These are phyloP conservation scores for Neoboletus subvelutipes DNA, from an alignment of 768 basidiomycete species.

Conservation along the genomic window DNA sequence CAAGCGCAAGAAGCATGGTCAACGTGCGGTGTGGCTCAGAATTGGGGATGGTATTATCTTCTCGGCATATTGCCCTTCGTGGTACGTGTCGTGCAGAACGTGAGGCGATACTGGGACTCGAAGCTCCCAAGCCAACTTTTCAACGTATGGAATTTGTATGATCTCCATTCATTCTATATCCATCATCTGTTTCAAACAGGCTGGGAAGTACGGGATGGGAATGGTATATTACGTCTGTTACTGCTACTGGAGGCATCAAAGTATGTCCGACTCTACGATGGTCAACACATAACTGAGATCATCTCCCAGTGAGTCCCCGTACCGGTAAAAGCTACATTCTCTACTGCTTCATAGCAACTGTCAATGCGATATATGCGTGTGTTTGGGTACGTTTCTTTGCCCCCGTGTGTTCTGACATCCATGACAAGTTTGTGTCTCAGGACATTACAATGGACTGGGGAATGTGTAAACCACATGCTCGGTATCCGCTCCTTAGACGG, in stretches of 20 bases:
- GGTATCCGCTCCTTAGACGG: conserved; percentile 61
- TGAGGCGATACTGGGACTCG: conserved; percentile 86
- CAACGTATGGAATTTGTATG: conserved; percentile 57
- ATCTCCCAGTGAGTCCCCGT: conserved; percentile 29
- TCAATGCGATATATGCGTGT: conserved; percentile 68
- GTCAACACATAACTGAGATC: not conserved
- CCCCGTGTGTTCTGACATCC: not conserved
- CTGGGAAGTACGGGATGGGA: conserved; percentile 76
- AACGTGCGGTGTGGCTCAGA: conserved; percentile 38
- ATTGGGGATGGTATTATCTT: conserved; percentile 64
- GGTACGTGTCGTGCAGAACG: conserved; percentile 79
- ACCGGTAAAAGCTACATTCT: conserved; percentile 56
- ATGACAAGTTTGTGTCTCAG: conserved; percentile 37
- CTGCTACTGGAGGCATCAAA: conserved; percentile 73
- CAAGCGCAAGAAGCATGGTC: conserved; percentile 48
- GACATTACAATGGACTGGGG: conserved; percentile 94
- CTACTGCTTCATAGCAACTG: conserved; percentile 63
- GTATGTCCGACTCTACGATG: conserved; percentile 29
- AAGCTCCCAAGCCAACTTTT: conserved; percentile 73
- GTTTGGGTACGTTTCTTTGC: conserved; percentile 66
- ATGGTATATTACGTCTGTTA: conserved; percentile 68
- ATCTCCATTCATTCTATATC: not conserved
- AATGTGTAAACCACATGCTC: conserved; percentile 56
- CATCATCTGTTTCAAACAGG: conserved; percentile 44
- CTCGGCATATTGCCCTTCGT: conserved; percentile 67